A percentile compares a stretch with the other conserved stretches of the same genome.
phyloP scores from a whole-genome alignment of 106 monocot genomes.

The Platanthera zijinensis region DNA sequence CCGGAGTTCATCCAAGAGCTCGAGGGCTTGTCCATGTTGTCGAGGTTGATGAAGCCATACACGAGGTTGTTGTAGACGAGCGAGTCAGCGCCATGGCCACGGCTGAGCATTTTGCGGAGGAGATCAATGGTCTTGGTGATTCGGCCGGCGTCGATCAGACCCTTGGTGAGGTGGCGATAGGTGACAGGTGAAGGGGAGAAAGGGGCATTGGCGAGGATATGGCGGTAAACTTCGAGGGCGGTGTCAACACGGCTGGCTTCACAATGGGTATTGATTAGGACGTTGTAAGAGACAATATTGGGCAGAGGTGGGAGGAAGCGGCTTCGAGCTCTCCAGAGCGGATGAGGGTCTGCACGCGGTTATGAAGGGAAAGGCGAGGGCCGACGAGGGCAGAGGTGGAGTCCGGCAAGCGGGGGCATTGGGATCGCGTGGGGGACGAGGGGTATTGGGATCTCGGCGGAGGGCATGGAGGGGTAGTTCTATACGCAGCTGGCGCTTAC shows the following conservation, averaged over 20 bases:
- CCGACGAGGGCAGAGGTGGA: conserved; percentile 87
- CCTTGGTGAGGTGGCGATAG: conserved; percentile 91
- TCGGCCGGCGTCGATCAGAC: conserved; percentile 60
- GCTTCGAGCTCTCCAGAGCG: conserved; percentile 71
- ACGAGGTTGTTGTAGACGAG: conserved; percentile 89
- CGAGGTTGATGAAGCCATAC: conserved; percentile 61
- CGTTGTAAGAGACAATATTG: conserved; percentile 91
- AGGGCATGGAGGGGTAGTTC: conserved; percentile 84
- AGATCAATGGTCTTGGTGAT: conserved; percentile 70
- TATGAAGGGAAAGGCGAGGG: conserved; percentile 87
- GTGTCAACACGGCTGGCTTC: conserved; percentile 51
- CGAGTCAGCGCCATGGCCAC: conserved; percentile 86
- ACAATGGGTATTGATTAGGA: conserved; percentile 40
- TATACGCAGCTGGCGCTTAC: conserved; percentile 82
- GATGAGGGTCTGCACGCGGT: conserved; percentile 77
- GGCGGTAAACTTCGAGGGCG: conserved; percentile 61
- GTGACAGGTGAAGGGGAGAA: conserved; percentile 90
- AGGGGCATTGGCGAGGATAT: conserved; percentile 66
- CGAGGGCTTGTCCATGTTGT: conserved; percentile 68
- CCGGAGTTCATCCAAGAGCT: conserved; percentile 76
- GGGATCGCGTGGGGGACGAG: conserved; percentile 60
- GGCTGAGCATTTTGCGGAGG: conserved; percentile 76
- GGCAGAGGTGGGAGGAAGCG: conserved; percentile 62
- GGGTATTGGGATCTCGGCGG: conserved; percentile 43
- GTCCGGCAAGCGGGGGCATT: conserved; percentile 74